Evolutionary conservation across 1,284 basidiomycete species (phyloP).

Genomic region (Coniferiporia sulphurascens): DNA sequence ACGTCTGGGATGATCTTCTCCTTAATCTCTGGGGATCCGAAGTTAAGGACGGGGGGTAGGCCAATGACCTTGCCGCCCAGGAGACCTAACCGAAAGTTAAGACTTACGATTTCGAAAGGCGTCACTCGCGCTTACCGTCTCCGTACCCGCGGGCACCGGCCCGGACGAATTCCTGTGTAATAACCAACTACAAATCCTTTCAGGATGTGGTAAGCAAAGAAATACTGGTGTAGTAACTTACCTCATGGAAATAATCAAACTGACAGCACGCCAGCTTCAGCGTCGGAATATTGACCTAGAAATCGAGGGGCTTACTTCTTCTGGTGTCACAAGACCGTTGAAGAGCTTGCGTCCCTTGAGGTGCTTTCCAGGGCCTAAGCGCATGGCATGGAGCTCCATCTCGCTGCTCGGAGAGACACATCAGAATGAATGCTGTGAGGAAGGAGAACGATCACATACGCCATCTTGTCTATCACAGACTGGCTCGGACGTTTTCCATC

Average conservation of each 20-base stretch:
- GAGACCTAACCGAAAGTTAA: constrained; percentile 38
- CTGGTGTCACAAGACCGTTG: constrained; percentile 79
- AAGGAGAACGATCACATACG: constrained; percentile 36
- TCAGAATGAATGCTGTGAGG: not conserved
- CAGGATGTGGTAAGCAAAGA: no score
- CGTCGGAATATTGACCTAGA: not conserved
- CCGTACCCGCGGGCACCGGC: constrained; percentile 57
- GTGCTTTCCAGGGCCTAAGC: constrained; percentile 83
- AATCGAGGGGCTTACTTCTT: constrained; percentile 54
- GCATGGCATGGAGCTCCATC: constrained; percentile 81
- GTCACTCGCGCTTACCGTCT: constrained; percentile 35
- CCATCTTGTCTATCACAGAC: constrained; percentile 65
- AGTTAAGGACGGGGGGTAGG: constrained; percentile 81
- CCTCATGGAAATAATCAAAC: constrained; percentile 84
- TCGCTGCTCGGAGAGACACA: constrained; percentile 35
- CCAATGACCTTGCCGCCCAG: constrained; percentile 75
- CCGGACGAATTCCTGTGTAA: constrained; percentile 83
- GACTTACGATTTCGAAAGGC: not conserved
- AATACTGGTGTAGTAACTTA: constrained; percentile 23
- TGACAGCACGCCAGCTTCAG: constrained; percentile 15
- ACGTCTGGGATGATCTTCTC: constrained; percentile 78
- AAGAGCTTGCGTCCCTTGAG: constrained; percentile 79
- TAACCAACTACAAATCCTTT: constrained; percentile 51
- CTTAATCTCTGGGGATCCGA: constrained; percentile 74
- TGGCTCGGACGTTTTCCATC: constrained; percentile 72